Conservation (phyloP, 2,329 filamentous ascomycete genomes). For the Fusarium poae region DNA sequence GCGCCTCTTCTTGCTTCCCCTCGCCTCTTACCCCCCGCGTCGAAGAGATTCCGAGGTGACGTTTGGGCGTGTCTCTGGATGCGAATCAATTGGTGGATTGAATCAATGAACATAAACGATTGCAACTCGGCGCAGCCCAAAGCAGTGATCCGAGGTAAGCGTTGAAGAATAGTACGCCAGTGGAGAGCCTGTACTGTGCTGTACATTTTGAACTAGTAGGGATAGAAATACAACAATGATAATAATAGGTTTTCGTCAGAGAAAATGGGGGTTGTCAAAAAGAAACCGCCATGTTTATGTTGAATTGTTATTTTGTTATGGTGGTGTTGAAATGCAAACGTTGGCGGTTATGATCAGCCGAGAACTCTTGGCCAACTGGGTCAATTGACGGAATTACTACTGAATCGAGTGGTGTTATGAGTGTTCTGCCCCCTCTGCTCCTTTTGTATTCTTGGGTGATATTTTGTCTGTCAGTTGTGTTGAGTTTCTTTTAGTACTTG, state of each 20-base stretch:
- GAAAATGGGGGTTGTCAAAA: conserved; percentile 41
- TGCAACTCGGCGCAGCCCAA: conserved; percentile 40
- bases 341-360: conserved; percentile 35
- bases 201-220: background rate
- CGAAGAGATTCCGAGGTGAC: conserved; percentile 38
- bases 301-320: conserved; percentile 26
- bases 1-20: conserved; percentile 25
- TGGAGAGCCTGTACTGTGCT: conserved; percentile 5
- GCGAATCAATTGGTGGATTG: conserved; percentile 38
- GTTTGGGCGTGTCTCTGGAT: conserved; percentile 37
- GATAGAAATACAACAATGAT: background rate
- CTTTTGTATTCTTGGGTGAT: background rate
- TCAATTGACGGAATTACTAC: conserved; percentile 6
- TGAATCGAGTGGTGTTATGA: background rate
- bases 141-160: conserved; percentile 42
- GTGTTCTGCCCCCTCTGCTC: background rate
- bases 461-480: background rate
- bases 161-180: conserved; percentile 10
- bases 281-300: conserved; percentile 42
- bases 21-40: conserved; percentile 28
- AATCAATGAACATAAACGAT: conserved; percentile 16
- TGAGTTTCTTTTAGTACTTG: conserved; percentile 12
- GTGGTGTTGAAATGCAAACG: conserved; percentile 27
- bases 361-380: conserved; percentile 26
- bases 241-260: conserved; percentile 43